Evolutionary conservation across 2,329 filamentous ascomycete genomes (phyloP).

Genomic region (Monilinia fructigena): DNA sequence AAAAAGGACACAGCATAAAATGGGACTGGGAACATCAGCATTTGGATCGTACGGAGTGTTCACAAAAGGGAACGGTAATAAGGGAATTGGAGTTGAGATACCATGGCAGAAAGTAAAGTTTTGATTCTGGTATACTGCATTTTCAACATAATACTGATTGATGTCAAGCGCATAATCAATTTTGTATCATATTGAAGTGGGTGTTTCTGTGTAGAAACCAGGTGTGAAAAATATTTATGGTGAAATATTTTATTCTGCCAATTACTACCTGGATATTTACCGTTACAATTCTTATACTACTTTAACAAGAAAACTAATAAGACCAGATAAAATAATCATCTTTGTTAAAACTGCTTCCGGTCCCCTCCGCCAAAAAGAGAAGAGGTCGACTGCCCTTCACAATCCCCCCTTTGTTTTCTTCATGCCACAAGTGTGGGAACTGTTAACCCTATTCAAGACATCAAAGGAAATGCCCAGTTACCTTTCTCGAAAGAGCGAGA

Average conservation of each 20-base stretch:
- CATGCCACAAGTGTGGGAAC: conserved; percentile 2
- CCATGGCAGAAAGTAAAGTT: not conserved
- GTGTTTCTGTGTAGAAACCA: not conserved
- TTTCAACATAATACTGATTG: conserved; percentile 7
- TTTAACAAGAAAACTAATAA: not conserved
- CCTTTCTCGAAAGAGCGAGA: not conserved
- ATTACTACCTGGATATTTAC: not conserved
- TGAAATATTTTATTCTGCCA: not conserved
- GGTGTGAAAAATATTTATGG: not conserved
- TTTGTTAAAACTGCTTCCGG: not conserved
- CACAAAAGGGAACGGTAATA: conserved; percentile 1
- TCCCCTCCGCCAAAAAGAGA: not conserved
- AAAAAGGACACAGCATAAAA: conserved; percentile 9
- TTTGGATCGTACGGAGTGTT: conserved; percentile 18
- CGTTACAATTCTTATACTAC: not conserved
- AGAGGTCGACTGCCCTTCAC: not conserved
- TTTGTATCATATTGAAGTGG: conserved; percentile 11
- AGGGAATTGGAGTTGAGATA: conserved; percentile 15
- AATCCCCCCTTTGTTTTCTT: not conserved
- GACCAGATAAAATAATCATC: not conserved
- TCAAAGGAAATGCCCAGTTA: not conserved
- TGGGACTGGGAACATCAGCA: conserved; percentile 1
- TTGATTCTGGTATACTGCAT: conserved; percentile 11
- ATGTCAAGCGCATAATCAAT: conserved; percentile 1
- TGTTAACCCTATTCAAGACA: not conserved